Evolutionary conservation across 805 yeast genomes (phyloP).

Genomic region (Hagleromyces aurorensis): DNA sequence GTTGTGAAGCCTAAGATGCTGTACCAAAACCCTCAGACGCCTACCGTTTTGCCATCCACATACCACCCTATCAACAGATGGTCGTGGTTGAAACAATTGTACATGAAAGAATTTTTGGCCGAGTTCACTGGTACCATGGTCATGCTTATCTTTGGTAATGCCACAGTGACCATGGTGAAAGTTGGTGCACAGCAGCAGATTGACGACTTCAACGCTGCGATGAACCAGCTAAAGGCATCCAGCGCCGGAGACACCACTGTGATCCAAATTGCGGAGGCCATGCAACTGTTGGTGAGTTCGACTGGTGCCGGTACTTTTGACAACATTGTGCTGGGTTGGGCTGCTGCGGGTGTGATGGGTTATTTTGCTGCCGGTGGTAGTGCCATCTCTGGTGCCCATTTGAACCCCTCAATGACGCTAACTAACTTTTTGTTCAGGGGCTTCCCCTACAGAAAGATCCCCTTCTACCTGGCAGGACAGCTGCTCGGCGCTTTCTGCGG

Average conservation of each 20-base stretch:
- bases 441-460: slow-evolving; percentile 43
- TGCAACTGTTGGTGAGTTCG: slow-evolving; percentile 12
- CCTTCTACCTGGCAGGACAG: slow-evolving; percentile 40
- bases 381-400: slow-evolving; percentile 48
- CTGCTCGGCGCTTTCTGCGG: slow-evolving; percentile 43
- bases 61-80: slow-evolving; percentile 32
- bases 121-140: slow-evolving; percentile 46
- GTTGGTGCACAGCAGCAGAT: slow-evolving; percentile 29
- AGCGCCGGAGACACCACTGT: slow-evolving; percentile 3
- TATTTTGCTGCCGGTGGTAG: slow-evolving; percentile 44
- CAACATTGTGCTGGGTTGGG: slow-evolving; percentile 44
- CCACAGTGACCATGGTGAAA: slow-evolving; percentile 39
- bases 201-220: slow-evolving; percentile 9
- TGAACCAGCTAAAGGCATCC: slow-evolving; percentile 3
- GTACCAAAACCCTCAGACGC: slow-evolving; percentile 33
- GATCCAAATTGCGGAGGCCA: slow-evolving; percentile 9
- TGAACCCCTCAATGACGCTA: slow-evolving; percentile 47
- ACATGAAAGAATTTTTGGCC: slow-evolving; percentile 41
- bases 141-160: slow-evolving; percentile 40
- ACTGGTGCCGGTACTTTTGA: slow-evolving; percentile 36
- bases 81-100: slow-evolving; percentile 30
- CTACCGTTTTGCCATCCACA: slow-evolving; percentile 32
- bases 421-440: slow-evolving; percentile 42
- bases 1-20: slow-evolving; percentile 32
- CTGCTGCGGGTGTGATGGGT: slow-evolving; percentile 46